These are phyloP conservation scores for Sphagnurus paluster DNA, from an alignment of 1,284 basidiomycete genomes.

Conservation along the genomic window DNA sequence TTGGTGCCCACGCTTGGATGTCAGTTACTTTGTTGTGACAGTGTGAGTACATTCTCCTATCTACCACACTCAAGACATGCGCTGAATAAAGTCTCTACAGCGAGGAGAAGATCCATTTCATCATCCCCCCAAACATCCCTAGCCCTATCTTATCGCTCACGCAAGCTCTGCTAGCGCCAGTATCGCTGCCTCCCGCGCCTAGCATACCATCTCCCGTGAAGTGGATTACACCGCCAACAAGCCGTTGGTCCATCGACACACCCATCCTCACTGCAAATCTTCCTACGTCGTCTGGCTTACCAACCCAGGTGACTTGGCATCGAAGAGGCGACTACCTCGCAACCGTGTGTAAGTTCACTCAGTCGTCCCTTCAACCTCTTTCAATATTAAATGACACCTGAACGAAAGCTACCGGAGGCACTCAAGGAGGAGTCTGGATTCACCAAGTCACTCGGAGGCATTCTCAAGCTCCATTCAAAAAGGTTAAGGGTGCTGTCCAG, in stretches of 20 bases:
- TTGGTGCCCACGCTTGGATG: constrained; percentile 92
- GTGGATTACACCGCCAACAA: constrained; percentile 57
- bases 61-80: constrained; percentile 9
- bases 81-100: constrained; percentile 49
- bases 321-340: constrained; percentile 94
- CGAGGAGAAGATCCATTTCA: constrained; percentile 78
- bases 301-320: constrained; percentile 92
- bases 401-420: constrained; percentile 55
- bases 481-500: constrained; percentile 90
- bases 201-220: constrained; percentile 64
- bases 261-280: constrained; percentile 62
- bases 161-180: constrained; percentile 64
- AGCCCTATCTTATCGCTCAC: constrained; percentile 60
- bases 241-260: constrained; percentile 46
- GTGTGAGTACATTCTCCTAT: constrained; percentile 53
- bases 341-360: constrained; percentile 71
- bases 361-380: constrained; percentile 11
- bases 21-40: constrained; percentile 79
- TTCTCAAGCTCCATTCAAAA: constrained; percentile 97
- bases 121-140: constrained; percentile 80
- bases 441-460: constrained; percentile 93
- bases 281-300: constrained; percentile 70
- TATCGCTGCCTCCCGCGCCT: constrained; percentile 59
- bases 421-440: constrained; percentile 83
- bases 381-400: constrained; percentile 7